Conservation (phyloP, 2,329 filamentous ascomycete species). For the Ceratocystis harringtonii region DNA sequence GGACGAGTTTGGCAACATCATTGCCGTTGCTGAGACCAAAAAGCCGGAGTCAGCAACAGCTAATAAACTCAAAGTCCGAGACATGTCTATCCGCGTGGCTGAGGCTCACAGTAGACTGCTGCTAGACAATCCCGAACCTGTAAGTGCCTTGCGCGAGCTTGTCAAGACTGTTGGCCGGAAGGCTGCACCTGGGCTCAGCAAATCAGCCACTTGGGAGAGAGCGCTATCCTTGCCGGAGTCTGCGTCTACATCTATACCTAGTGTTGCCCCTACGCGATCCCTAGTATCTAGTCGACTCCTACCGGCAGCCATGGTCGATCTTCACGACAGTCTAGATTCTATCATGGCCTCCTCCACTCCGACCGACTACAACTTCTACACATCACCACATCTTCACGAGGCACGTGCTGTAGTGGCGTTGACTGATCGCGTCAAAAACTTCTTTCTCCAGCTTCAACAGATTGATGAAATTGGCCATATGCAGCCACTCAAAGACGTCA, state of each 20-base stretch:
- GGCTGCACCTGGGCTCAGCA: conserved; percentile 22
- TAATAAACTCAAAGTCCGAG: conserved; percentile 32
- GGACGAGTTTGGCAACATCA: conserved; percentile 13
- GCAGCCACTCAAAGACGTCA: conserved; percentile 64
- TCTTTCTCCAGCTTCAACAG: conserved; percentile 56
- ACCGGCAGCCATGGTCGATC: conserved; percentile 47
- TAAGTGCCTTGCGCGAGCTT: conserved; percentile 31
- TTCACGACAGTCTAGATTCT: conserved; percentile 44
- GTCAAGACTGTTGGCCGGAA: conserved; percentile 31
- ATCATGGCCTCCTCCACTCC: conserved; percentile 26
- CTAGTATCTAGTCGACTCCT: conserved; percentile 36
- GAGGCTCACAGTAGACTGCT: conserved; percentile 43
- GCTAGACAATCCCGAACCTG: conserved; percentile 28
- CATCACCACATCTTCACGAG: conserved; percentile 61
- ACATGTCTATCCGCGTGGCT: conserved; percentile 46
- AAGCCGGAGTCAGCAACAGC: conserved; percentile 18
- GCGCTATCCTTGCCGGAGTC: conserved; percentile 18
- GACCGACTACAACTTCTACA: conserved; percentile 73
- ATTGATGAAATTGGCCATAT: conserved; percentile 54
- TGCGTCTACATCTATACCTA: too few relatives aligned
- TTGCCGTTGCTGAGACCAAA: conserved; percentile 1
- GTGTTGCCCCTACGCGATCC: conserved; percentile 25
- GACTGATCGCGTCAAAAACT: conserved; percentile 50
- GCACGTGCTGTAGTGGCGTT: conserved; percentile 57
- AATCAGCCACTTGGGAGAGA: conserved; percentile 19